Conservation (phyloP, 768 basidiomycete species). For the Suillus lakei region DNA sequence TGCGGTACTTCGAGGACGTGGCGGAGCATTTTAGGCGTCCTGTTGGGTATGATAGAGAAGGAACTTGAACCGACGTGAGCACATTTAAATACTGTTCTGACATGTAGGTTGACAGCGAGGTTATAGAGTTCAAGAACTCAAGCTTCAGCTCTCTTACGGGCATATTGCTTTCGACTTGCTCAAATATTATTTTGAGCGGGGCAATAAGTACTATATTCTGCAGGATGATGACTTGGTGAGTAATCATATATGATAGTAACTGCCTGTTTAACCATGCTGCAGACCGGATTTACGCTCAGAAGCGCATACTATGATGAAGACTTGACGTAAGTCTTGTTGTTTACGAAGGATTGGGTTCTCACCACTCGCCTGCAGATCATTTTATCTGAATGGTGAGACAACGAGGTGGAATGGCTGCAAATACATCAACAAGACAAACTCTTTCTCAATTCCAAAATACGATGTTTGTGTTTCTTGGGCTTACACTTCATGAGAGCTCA, state of each 20-base stretch:
- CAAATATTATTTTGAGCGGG: conserved; percentile 15
- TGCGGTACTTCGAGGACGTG: conserved; percentile 10
- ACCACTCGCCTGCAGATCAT: not conserved
- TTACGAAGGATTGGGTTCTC: not conserved
- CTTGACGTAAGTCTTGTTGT: not conserved
- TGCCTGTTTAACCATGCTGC: not conserved
- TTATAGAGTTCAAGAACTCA: conserved; percentile 17
- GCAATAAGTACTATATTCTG: conserved; percentile 1
- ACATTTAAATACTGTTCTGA: not conserved
- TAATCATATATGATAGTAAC: not conserved
- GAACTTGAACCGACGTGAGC: conserved; percentile 22
- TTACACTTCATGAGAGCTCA: not conserved
- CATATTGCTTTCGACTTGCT: conserved; percentile 24
- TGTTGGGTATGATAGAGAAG: conserved; percentile 14
- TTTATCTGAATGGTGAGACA: not conserved
- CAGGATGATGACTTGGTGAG: not conserved
- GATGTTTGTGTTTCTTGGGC: not conserved
- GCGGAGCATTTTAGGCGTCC: conserved; percentile 18
- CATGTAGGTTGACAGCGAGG: not conserved
- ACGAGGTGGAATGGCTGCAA: conserved; percentile 15
- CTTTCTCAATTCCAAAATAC: conserved; percentile 11
- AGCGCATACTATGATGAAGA: not conserved
- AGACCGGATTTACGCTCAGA: not conserved
- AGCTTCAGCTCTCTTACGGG: conserved; percentile 18
- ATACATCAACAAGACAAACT: conserved; percentile 4